Evolutionary conservation across 768 basidiomycete species (phyloP), one percentile per base, ranked within the genome.

Genomic region (Rickenella mellea): DNA sequence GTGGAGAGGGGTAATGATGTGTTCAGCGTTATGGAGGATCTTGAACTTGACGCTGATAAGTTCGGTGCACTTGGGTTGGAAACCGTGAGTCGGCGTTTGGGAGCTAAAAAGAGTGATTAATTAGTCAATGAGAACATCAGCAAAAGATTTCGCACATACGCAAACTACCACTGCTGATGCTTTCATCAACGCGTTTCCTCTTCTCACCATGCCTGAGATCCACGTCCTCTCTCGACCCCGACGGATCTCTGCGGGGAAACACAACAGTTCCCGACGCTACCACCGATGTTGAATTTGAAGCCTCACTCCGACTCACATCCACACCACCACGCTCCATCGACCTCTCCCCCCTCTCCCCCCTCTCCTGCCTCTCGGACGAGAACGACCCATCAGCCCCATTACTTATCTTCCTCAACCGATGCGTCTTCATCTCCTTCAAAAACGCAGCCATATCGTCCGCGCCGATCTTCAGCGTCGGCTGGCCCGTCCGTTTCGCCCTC

Each of bases 401-500:
- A 29, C 59, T 59, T 0, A 81, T 75, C 56, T 74, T 84, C 47
- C 73, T 71, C 39, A 89, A 52, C 37, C 79, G 67, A 20, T 78
- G 81, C 1, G 73, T 80, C 66, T 86, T 88, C 70, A 89, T 78
- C 57, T 89, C 86, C 5, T 63, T 78, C 48, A 89, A 59, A 52
- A 89, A 89, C 1, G 80, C 83, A 0, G 80, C 81, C 82, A 89
- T 86, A 56, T 88, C 83, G 47, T 88, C 86, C 2, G 80, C 70
- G 0, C 83, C 71, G 8, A 89, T 68, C n/a, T 80, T 81, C 9
- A 87, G 66, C 0, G 81, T 76, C 0, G 85, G 79, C 44, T 74
- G 71, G 6, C 80, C 80, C 11, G 70, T 57, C 40, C 74, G 73
- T 41, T 53, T 62, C 27, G 57, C 43, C 27, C 65, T 68, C 1